These are phyloP conservation scores for Cardamine chenopodiifolia DNA, from an alignment of 345 rosid genomes.

Conservation along the genomic window DNA sequence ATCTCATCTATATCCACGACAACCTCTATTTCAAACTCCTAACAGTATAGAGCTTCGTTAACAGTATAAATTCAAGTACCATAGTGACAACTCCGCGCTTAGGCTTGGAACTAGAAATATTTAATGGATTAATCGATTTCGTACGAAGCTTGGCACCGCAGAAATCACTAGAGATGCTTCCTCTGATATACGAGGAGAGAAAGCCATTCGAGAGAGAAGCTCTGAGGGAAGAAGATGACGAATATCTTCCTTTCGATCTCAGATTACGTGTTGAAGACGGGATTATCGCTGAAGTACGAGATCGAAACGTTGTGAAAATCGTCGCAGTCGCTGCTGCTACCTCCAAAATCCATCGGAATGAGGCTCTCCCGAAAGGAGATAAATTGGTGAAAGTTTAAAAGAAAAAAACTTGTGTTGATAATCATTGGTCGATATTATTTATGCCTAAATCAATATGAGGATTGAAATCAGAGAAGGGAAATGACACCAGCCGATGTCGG, in stretches of 20 bases:
- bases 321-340: conserved; percentile 46
- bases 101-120: conserved; percentile 53
- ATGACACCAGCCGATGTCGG: too few relatives aligned
- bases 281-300: conserved; percentile 47
- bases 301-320: conserved; percentile 48
- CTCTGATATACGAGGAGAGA: conserved; percentile 49
- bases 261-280: conserved; percentile 36
- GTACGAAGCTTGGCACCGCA: conserved; percentile 58
- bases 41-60: neutral
- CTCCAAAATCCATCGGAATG: too few relatives aligned
- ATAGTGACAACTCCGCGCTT: conserved; percentile 71
- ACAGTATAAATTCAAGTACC: conserved; percentile 46
- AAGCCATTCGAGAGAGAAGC: conserved; percentile 58
- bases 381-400: too few relatives aligned
- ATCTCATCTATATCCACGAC: conserved; percentile 3
- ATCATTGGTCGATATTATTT: too few relatives aligned
- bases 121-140: conserved; percentile 52
- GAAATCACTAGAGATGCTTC: conserved; percentile 58
- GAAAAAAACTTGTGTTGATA: too few relatives aligned
- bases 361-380: too few relatives aligned
- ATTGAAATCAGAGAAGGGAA: too few relatives aligned
- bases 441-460: too few relatives aligned
- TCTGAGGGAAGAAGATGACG: conserved; percentile 41
- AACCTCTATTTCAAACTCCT: conserved; percentile 18
- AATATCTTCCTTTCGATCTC: conserved; percentile 38